Evolutionary conservation across 202 grass and related monocot genomes (phyloP), one percentile per base, ranked within the genome.

Genomic region (Schoenoplectus triqueter): DNA sequence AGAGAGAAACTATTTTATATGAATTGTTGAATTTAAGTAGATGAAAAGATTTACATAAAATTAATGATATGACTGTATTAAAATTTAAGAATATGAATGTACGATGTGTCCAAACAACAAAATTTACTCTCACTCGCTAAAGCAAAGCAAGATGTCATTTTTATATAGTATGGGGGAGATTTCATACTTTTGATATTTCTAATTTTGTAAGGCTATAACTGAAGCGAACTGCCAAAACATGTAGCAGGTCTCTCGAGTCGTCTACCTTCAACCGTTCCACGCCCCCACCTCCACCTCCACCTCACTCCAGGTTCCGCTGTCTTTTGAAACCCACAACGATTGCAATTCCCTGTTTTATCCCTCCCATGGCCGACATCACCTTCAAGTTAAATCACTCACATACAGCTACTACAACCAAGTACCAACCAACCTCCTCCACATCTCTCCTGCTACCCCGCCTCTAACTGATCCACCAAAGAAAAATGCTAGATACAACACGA

Each of bases 401-500:
- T 52, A 86, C 44, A n/a, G 10, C 65, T 11, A 81, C 68, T 80
- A 84, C n/a, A 17, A 52, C 50, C 50, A 52, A 52, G 50, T 10
- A 52, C 50, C 50, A 52, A 82, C 83, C 87, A 78, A 55, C 59
- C 65, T 22, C 84, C 59, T 86, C 62, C 70, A 20, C 84, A 66
- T 66, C 80, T 52, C 57, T 42, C 77, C 10, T 39, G 31, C 45
- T 59, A 2, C 40, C 60, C 49, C 84, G 90, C 87, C 88, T 89
- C 78, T 17, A 45, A 57, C 56, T 42, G 66, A 19, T 42, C 56
- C 87, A 80, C 81, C 56, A 59, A 15, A 86, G 0, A 80, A 79
- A 21, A 51, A 94, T 92, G 92, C 64, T 92, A 77, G 92, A 97
- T 47, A 44, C 76, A 70, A 72, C 84, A 77, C 78, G 71, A 78